These are phyloP conservation scores for Aspergillus sp. DNA, from an alignment of 2,329 filamentous ascomycete species.

Conservation along the genomic window DNA sequence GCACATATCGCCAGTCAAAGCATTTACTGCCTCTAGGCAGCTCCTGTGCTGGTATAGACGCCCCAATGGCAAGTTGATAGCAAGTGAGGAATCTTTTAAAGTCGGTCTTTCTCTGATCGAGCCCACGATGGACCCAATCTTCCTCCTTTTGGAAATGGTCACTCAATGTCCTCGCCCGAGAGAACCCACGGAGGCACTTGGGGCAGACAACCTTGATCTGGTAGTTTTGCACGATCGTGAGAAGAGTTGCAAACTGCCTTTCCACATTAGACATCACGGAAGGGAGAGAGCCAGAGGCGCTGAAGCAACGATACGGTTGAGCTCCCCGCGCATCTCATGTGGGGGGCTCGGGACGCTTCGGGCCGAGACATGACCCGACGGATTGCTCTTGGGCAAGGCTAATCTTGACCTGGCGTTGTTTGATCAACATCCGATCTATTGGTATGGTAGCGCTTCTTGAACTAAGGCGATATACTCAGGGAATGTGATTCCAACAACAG, in stretches of 20 bases:
- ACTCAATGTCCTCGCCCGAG: slow-evolving; percentile 1
- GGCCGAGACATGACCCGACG: not conserved
- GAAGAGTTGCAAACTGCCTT: slow-evolving; percentile 2
- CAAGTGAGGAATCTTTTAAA: slow-evolving; percentile 4
- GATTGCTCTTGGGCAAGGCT: too few species aligned
- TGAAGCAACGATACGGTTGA: not conserved
- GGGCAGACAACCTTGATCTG: slow-evolving; percentile 2
- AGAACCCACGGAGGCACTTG: slow-evolving; percentile 5
- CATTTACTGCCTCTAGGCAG: not conserved
- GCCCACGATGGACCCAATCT: slow-evolving; percentile 4
- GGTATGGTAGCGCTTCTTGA: too few species aligned
- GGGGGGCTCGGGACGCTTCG: slow-evolving; percentile 3
- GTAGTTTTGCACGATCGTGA: slow-evolving; percentile 3
- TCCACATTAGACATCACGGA: slow-evolving; percentile 2
- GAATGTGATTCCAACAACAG: too few species aligned
- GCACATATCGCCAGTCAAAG: slow-evolving; percentile 4
- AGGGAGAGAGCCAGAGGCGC: not conserved
- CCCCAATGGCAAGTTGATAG: slow-evolving; percentile 5
- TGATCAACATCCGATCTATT: too few species aligned
- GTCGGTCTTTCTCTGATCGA: slow-evolving; percentile 6
- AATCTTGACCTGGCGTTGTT: too few species aligned
- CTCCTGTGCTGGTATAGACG: slow-evolving; percentile 3
- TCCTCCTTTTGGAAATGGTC: slow-evolving; percentile 4
- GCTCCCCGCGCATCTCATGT: not conserved
- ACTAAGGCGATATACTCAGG: too few species aligned